Evolutionary conservation across 202 grass and related monocot genomes (phyloP), one percentile per base, ranked within the genome.

Genomic region (Saccharum hybrid): DNA sequence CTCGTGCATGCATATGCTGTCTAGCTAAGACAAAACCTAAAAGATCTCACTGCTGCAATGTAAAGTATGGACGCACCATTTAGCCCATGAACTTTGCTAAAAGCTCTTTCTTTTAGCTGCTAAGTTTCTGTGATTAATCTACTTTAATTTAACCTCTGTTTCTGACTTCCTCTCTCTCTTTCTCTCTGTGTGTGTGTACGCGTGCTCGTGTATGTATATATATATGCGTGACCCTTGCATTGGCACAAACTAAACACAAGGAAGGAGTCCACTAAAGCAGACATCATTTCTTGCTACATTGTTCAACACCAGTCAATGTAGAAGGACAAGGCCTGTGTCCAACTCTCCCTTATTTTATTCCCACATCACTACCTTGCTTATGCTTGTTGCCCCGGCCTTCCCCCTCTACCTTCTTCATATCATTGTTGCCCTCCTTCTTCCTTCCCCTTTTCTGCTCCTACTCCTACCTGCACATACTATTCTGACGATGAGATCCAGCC

Each of bases 241-340:
- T 73, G 69, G 10, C 36, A 64, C 65, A 13, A 37, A 21, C 52
- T 39, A 43, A 64, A 45, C 70, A 60, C 83, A 78, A 82, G 83
- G 87, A 85, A 65, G n/a, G 67, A 70, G 60, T 86, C 78, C 28
- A 66, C 37, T 62, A 31, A 67, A 74, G 19, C 38, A 23, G 46
- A 48, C 81, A 73, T 72, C 66, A 78, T 61, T 43, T 66, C 66
- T 10, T 82, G 73, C 30, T 79, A 84, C 66, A 77, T n/a, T 77
- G 83, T 89, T 84, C 46, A 75, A 87, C 79, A 80, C 61, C 75
- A 85, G 91, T 94, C 91, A 97, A 94, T 90, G 82, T 89, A 89
- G 79, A 56, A 76, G 63, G 72, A 69, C 89, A 88, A 90, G 93
- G 84, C 89, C 87, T 93, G 88, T 93, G 89, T 84, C 84, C 75